Percentiles rank a stretch among this genome's conserved stretches.
These are phyloP conservation scores for Elsinoe fawcettii DNA, from an alignment of 2,329 filamentous ascomycete species.

Conservation along the genomic window DNA sequence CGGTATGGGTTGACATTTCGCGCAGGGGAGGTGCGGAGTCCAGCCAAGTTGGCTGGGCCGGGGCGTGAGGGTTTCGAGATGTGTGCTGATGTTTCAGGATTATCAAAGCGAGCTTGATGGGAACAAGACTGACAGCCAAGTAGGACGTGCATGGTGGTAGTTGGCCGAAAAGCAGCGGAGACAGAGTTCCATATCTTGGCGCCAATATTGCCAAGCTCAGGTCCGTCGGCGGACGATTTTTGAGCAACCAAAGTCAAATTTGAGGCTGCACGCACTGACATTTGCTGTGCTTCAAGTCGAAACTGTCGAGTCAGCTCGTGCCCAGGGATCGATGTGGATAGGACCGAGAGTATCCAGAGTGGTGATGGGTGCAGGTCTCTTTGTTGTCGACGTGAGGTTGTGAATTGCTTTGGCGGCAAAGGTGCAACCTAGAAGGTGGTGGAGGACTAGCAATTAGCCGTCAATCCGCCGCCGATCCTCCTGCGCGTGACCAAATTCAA, in stretches of 20 bases:
- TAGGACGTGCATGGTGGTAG: not conserved
- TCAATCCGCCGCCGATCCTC: not conserved
- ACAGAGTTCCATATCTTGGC: not conserved
- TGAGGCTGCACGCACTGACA: not conserved
- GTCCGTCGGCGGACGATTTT: not conserved
- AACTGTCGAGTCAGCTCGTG: not conserved
- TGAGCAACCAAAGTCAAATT: not conserved
- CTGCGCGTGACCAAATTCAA: slow-evolving; percentile 1
- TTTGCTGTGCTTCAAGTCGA: not conserved
- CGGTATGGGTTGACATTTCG: not conserved
- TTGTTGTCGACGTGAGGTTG: too few relatives aligned
- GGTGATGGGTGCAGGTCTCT: not conserved
- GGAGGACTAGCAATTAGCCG: not conserved
- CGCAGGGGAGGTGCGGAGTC: slow-evolving; percentile 9
- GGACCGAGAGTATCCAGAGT: not conserved
- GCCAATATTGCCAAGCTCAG: not conserved
- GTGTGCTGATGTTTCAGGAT: slow-evolving; percentile 5
- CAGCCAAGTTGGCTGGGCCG: not conserved
- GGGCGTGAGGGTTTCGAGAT: not conserved
- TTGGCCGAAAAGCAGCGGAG: not conserved
- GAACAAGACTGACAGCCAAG: slow-evolving; percentile 4
- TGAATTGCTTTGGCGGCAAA: too few relatives aligned
- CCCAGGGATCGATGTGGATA: not conserved
- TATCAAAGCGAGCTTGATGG: slow-evolving; percentile 9
- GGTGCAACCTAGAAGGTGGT: too few relatives aligned